Percentiles rank a stretch among this genome's conserved stretches.
Evolutionary conservation across 2,329 filamentous ascomycete species (phyloP).

Genomic region (Aureobasidium sp.): DNA sequence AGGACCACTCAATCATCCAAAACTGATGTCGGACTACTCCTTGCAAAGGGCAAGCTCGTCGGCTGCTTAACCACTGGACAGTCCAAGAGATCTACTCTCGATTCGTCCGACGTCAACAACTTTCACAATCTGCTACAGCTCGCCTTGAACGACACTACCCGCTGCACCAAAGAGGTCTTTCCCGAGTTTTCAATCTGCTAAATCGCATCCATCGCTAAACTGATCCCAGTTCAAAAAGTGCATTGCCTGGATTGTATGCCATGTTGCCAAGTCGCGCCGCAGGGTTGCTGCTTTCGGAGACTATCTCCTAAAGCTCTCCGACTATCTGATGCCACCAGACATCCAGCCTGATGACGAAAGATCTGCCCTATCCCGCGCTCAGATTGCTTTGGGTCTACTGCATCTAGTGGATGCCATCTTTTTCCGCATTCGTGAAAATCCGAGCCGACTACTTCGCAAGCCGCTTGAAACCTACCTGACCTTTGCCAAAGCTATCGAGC

Average conservation of each 20-base stretch:
- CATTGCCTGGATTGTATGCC: slow-evolving; percentile 16
- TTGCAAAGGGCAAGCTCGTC: slow-evolving; percentile 15
- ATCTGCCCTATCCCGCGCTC: neutral
- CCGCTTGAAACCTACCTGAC: slow-evolving; percentile 5
- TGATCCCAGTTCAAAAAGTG: slow-evolving; percentile 17
- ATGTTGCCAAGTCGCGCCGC: slow-evolving; percentile 15
- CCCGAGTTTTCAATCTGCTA: neutral
- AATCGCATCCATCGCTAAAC: slow-evolving; percentile 13
- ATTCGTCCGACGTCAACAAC: slow-evolving; percentile 4
- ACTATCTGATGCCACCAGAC: neutral
- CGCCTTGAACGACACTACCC: neutral
- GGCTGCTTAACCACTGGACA: slow-evolving; percentile 8
- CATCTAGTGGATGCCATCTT: slow-evolving; percentile 4
- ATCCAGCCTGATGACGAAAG: neutral
- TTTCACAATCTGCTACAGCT: slow-evolving; percentile 14
- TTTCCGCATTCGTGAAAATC: slow-evolving; percentile 8
- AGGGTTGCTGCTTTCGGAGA: slow-evolving; percentile 16
- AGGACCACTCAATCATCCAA: slow-evolving; percentile 6
- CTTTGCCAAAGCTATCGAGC: slow-evolving; percentile 8
- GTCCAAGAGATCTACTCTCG: slow-evolving; percentile 5
- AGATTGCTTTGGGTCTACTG: neutral
- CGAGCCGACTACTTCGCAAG: slow-evolving; percentile 1
- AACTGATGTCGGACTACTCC: slow-evolving; percentile 1
- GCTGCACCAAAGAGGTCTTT: slow-evolving; percentile 16
- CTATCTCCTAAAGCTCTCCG: slow-evolving; percentile 14